Conservation (phyloP, 139 green algal species). For the Pleodorina starrii region DNA sequence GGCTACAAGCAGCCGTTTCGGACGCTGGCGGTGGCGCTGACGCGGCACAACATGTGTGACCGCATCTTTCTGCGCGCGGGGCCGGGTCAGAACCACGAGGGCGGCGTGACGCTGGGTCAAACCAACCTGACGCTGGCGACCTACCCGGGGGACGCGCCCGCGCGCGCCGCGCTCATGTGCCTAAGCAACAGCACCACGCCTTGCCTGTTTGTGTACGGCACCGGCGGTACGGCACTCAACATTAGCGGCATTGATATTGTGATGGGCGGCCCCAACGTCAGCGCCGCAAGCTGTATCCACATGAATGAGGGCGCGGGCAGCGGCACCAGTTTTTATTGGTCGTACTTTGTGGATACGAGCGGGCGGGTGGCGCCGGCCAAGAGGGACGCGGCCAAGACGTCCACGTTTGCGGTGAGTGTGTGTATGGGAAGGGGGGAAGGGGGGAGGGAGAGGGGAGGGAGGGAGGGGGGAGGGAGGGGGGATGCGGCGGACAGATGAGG, state of each 20-base stretch:
- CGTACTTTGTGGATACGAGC: background rate
- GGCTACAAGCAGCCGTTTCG: constrained; percentile 35
- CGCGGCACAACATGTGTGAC: constrained; percentile 7
- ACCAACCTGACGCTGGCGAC: constrained; percentile 44
- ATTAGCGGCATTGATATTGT: constrained; percentile 19
- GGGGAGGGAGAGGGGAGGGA: too few species aligned
- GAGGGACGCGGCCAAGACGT: background rate
- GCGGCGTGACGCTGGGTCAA: background rate
- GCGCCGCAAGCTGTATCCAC: constrained; percentile 9
- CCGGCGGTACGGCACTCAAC: background rate
- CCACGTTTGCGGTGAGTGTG: background rate
- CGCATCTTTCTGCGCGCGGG: constrained; percentile 27
- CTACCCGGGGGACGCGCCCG: constrained; percentile 10
- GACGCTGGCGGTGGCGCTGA: background rate
- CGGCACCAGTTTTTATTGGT: constrained; percentile 31
- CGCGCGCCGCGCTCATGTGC: background rate
- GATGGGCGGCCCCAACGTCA: constrained; percentile 10
- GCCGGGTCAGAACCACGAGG: constrained; percentile 19
- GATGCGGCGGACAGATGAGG: too few species aligned
- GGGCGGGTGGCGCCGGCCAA: background rate
- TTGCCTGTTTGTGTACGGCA: constrained; percentile 33
- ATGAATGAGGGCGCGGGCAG: constrained; percentile 29
- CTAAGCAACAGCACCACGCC: background rate
- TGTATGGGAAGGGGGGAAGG: too few species aligned
- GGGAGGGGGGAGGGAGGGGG: too few species aligned